Conservation (phyloP, 2,329 filamentous ascomycete genomes). For the Cladosporium austrohemisphaericum region DNA sequence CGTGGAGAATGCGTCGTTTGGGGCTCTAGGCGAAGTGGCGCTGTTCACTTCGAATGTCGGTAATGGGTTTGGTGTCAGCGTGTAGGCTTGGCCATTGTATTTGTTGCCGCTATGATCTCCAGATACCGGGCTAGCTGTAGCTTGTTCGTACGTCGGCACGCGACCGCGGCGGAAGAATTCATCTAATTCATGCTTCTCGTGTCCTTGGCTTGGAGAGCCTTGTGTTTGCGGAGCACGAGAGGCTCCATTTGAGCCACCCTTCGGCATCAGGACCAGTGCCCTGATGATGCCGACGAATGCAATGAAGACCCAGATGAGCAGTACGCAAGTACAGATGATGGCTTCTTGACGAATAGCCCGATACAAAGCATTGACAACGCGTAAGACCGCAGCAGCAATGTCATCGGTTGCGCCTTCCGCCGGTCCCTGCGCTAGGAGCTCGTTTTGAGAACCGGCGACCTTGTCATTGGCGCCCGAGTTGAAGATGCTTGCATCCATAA, state of each 20-base stretch:
- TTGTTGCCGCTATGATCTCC: slow-evolving; percentile 44
- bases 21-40: slow-evolving; percentile 30
- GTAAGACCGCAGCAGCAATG: slow-evolving; percentile 70
- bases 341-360: slow-evolving; percentile 70
- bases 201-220: slow-evolving; percentile 13
- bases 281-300: slow-evolving; percentile 70
- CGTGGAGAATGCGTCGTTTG: slow-evolving; percentile 25
- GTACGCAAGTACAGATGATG: slow-evolving; percentile 70
- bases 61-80: slow-evolving; percentile 42
- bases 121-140: slow-evolving; percentile 25
- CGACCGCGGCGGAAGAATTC: slow-evolving; percentile 20
- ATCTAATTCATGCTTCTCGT: slow-evolving; percentile 22
- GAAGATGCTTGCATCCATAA: slow-evolving; percentile 76
- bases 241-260: slow-evolving; percentile 38
- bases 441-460: slow-evolving; percentile 54
- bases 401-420: slow-evolving; percentile 72
- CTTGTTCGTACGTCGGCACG: slow-evolving; percentile 39
- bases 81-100: slow-evolving; percentile 43
- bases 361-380: slow-evolving; percentile 65
- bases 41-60: slow-evolving; percentile 37
- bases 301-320: slow-evolving; percentile 74
- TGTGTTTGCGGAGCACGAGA: slow-evolving; percentile 18
- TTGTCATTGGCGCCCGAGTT: slow-evolving; percentile 67
- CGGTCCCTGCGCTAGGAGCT: slow-evolving; percentile 70
- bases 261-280: slow-evolving; percentile 58